phyloP scores from a whole-genome alignment of 495 filamentous ascomycete species.

The Bacidia rubella region DNA sequence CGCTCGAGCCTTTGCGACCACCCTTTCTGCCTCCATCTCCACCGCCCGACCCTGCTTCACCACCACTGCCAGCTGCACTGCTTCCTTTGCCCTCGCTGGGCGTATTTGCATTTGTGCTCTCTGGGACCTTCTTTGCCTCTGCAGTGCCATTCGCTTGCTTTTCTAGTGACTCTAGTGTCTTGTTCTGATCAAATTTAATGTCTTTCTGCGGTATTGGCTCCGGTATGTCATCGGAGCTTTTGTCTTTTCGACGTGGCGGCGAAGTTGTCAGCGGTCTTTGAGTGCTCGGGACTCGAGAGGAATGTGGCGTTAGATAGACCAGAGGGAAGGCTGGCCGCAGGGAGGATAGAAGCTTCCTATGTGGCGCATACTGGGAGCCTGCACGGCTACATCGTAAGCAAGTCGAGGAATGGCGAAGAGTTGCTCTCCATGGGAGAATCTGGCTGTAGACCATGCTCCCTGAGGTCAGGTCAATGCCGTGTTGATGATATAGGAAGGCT shows the following conservation, averaged over 20 bases:
- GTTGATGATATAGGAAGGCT: background rate
- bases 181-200: conserved; percentile 22
- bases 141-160: conserved; percentile 26
- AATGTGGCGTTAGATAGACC: conserved; percentile 23
- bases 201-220: conserved; percentile 31
- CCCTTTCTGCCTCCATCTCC: conserved; percentile 41
- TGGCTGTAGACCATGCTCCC: conserved; percentile 41
- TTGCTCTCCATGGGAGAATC: conserved; percentile 42
- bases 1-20: conserved; percentile 50
- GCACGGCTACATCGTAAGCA: background rate
- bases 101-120: conserved; percentile 4
- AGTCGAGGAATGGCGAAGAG: conserved; percentile 25
- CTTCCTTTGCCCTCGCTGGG: conserved; percentile 18
- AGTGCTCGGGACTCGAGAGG: conserved; percentile 16
- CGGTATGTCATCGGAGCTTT: conserved; percentile 18
- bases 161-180: conserved; percentile 21
- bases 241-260: conserved; percentile 15
- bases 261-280: conserved; percentile 15
- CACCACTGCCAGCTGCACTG: conserved; percentile 30
- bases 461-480: background rate
- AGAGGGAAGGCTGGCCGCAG: background rate
- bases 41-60: conserved; percentile 33
- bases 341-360: background rate
- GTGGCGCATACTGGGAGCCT: background rate
- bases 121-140: conserved; percentile 29